Evolutionary conservation across 176 grass and related monocot species (phyloP), one percentile per base, ranked within the genome.

Genomic region (Avena sativa): DNA sequence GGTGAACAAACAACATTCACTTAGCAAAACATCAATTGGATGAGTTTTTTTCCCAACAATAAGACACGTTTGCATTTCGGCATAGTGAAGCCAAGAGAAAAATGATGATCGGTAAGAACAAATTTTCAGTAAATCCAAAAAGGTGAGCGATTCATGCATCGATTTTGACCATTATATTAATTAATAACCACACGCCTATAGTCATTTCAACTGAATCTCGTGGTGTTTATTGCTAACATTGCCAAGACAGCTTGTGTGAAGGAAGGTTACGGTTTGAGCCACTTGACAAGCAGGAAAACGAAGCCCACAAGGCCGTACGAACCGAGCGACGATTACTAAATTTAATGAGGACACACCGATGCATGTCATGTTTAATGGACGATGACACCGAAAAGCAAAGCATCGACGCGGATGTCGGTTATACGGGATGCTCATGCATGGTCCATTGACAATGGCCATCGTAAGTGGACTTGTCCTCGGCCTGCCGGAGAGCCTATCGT

Each of bases 401-500:
- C 10, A 6, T 19, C 20, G 4, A 23, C 70, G 5, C 3, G 43
- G 71, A 73, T 46, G 40, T 13, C 8, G 46, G 50, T 8, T 14
- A 81, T 32, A 36, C 19, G 57, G 9, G 10, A 26, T 43, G 34
- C 12, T 62, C 79, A 68, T 28, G 28, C 28, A 28, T 28, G 28
- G 28, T 28, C 28, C 28, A 28, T 28, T 2, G 28, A 0, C 28
- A 28, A 28, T 2, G 9, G 79, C 44, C 70, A 88, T 91, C 84
- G 28, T 28, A 28, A 28, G 74, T 56, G 53, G 81, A 74, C 64
- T 49, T 90, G 53, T 94, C 92, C 21, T 89, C 28, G 28, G 28
- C 67, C 36, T 83, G 81, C 79, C 90, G 79, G 25, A 91, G 84
- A 28, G 28, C 78, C 67, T 84, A 52, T 90, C 28, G 2, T 28